Evolutionary conservation across 371 early-diverging fungal species (phyloP).

Genomic region (Syncephalastrum racemosum): DNA sequence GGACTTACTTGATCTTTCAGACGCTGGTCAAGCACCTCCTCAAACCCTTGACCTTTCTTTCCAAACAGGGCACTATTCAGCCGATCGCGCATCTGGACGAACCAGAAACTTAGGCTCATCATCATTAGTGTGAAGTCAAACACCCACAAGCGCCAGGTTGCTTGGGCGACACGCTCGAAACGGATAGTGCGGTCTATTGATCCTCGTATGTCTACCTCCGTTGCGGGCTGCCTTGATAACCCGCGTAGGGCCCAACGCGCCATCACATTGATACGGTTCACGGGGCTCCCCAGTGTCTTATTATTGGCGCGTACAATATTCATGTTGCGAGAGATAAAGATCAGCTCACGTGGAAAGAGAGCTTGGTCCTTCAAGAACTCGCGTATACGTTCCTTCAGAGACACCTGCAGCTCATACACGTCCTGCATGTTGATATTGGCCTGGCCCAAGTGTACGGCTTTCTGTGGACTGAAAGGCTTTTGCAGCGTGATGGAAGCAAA

Average conservation of each 20-base stretch:
- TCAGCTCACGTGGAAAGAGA: conserved; percentile 81
- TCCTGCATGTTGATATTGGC: conserved; percentile 45
- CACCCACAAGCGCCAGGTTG: conserved; percentile 33
- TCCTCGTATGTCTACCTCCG: not conserved
- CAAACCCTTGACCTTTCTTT: conserved; percentile 59
- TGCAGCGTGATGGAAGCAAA: conserved; percentile 84
- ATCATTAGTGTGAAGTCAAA: conserved; percentile 64
- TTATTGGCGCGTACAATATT: conserved; percentile 87
- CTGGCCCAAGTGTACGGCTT: conserved; percentile 48
- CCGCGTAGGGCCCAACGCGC: conserved; percentile 80
- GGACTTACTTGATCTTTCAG: conserved; percentile 52
- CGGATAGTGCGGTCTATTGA: conserved; percentile 2
- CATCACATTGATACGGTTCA: conserved; percentile 88
- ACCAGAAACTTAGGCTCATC: conserved; percentile 61
- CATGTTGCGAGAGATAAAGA: conserved; percentile 90
- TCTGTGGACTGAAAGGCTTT: conserved; percentile 67
- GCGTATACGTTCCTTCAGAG: conserved; percentile 70
- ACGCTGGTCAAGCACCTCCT: conserved; percentile 67
- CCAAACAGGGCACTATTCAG: conserved; percentile 34
- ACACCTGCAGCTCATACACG: conserved; percentile 71
- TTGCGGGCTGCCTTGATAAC: conserved; percentile 23
- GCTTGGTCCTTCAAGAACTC: conserved; percentile 73
- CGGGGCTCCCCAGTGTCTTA: conserved; percentile 81
- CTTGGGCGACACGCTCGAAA: not conserved
- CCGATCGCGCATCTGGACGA: conserved; percentile 46